phyloP scores from a whole-genome alignment of 768 basidiomycete species.

The Lenzites betulinus region DNA sequence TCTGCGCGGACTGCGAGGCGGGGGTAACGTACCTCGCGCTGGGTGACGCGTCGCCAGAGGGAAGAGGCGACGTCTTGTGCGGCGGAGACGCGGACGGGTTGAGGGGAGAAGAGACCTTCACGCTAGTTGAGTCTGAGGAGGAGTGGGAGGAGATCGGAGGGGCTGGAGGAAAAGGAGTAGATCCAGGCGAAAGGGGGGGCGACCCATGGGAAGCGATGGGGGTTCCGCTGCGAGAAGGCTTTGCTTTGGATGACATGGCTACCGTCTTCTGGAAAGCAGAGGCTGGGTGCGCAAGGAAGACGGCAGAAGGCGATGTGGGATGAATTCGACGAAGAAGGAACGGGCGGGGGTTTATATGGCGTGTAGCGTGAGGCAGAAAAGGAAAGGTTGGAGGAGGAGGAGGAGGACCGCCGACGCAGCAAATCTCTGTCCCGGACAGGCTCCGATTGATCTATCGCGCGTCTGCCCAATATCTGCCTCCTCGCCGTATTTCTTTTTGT shows the following conservation, averaged over 20 bases:
- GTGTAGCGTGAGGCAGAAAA: neutral
- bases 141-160: constrained; percentile 6
- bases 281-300: neutral
- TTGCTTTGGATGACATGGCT: neutral
- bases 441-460: neutral
- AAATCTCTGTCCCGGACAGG: neutral
- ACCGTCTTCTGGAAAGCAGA: neutral
- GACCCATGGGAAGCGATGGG: neutral
- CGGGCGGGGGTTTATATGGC: neutral
- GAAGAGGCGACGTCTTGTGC: neutral
- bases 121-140: neutral
- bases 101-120: constrained; percentile 5
- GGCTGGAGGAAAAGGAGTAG: neutral
- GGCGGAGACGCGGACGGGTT: constrained; percentile 6
- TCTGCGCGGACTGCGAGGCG: constrained; percentile 4
- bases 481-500: no score
- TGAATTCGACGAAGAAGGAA: neutral
- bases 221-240: neutral
- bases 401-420: neutral
- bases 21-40: constrained; percentile 1
- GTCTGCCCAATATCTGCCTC: neutral
- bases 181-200: neutral
- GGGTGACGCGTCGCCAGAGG: neutral
- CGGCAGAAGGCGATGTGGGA: neutral
- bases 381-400: neutral